Conservation (phyloP, 176 grass and related monocot species). For the Stipa capillata region DNA sequence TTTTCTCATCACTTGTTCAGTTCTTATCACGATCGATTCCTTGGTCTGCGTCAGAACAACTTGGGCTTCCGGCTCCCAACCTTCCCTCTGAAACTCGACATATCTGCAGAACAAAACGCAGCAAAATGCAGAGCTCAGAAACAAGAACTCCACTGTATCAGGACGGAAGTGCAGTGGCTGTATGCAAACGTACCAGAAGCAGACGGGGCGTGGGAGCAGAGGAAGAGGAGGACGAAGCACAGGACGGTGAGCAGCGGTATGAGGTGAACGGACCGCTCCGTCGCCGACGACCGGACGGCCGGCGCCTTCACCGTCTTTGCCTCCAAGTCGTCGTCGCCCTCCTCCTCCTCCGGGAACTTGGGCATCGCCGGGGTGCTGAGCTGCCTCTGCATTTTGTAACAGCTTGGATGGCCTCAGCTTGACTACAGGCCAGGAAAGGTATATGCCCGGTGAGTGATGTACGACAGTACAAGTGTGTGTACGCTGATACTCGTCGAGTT, state of each 20-base stretch:
- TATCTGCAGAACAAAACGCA: slow-evolving; percentile 33
- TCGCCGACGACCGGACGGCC: background rate
- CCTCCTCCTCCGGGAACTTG: slow-evolving; percentile 10
- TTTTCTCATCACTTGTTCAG: no score
- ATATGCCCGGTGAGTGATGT: slow-evolving; percentile 1
- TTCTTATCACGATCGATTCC: background rate
- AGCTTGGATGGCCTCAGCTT: no score
- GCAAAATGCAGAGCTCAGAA: background rate
- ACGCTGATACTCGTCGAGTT: background rate
- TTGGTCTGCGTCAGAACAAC: background rate
- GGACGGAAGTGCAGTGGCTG: background rate
- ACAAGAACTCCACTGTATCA: background rate
- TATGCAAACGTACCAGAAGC: background rate
- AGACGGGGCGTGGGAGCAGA: slow-evolving; percentile 32
- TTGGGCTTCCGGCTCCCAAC: background rate
- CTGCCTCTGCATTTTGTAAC: slow-evolving; percentile 52
- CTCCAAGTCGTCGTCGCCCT: background rate
- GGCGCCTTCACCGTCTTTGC: slow-evolving; percentile 42
- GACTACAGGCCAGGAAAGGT: slow-evolving; percentile 13
- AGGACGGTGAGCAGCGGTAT: slow-evolving; percentile 24
- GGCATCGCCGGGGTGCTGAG: slow-evolving; percentile 31
- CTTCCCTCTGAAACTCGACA: slow-evolving; percentile 16
- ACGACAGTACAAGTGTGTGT: background rate
- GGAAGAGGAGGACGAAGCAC: slow-evolving; percentile 45
- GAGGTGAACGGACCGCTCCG: slow-evolving; percentile 31